phyloP scores from a whole-genome alignment of 2,329 filamentous ascomycete genomes.

The Xylaria sp. region DNA sequence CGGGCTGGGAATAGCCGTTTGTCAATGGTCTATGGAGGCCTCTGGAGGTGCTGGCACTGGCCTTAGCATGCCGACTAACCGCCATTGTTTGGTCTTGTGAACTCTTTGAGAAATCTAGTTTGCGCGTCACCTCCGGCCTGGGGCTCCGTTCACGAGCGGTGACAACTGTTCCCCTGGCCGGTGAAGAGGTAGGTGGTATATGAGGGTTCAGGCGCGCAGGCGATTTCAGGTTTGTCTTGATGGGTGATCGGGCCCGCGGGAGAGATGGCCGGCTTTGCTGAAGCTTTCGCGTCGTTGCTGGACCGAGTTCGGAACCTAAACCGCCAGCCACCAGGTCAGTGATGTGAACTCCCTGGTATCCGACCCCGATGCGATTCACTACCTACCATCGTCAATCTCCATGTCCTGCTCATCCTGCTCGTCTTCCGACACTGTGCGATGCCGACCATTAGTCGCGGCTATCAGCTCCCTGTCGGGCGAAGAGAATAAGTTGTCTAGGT shows the following conservation, averaged over 20 bases:
- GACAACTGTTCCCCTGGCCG: conserved; percentile 54
- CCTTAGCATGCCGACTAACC: conserved; percentile 41
- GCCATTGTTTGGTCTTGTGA: conserved; percentile 36
- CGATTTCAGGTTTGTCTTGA: conserved; percentile 69
- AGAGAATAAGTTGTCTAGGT: conserved; percentile 87
- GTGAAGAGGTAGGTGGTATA: conserved; percentile 64
- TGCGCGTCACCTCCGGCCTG: conserved; percentile 60
- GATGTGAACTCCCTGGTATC: neutral
- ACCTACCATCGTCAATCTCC: conserved; percentile 63
- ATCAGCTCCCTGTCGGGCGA: conserved; percentile 72
- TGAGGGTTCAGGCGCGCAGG: conserved; percentile 71
- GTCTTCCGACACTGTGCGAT: conserved; percentile 38
- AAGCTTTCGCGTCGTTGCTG: conserved; percentile 62
- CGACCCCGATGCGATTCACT: conserved; percentile 26
- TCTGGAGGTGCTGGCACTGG: conserved; percentile 45
- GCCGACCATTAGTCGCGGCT: conserved; percentile 35
- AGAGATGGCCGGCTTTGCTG: conserved; percentile 61
- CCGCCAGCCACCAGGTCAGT: conserved; percentile 20
- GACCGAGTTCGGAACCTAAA: conserved; percentile 63
- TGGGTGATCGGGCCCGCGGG: conserved; percentile 66
- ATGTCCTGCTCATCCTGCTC: conserved; percentile 58
- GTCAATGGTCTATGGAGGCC: conserved; percentile 39
- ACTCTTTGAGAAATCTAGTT: conserved; percentile 61
- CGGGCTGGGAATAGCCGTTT: conserved; percentile 34
- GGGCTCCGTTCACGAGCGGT: conserved; percentile 46